Percentiles rank a stretch among this genome's conserved stretches.
Conservation (phyloP, 768 basidiomycete species). For the Lactarius psammicola region DNA sequence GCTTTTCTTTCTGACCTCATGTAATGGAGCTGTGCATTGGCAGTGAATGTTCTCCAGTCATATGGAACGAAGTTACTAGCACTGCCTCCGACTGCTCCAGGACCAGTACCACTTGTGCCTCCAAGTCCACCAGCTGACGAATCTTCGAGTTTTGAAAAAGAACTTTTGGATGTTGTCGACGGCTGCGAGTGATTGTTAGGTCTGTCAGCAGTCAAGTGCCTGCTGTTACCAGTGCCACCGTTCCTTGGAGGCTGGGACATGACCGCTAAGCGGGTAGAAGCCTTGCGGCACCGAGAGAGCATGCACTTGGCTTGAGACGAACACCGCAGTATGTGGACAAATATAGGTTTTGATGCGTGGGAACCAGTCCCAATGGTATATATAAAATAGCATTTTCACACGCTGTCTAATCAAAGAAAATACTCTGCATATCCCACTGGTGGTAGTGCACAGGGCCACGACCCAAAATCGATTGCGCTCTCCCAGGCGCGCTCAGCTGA, state of each 20-base stretch:
- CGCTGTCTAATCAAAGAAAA: slow-evolving; percentile 17
- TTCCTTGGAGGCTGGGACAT: neutral
- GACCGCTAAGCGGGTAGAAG: neutral
- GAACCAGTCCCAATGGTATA: neutral
- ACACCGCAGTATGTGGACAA: neutral
- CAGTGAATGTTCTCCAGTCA: slow-evolving; percentile 16
- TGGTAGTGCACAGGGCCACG: slow-evolving; percentile 43
- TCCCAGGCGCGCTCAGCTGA: slow-evolving; percentile 52
- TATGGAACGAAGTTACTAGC: neutral
- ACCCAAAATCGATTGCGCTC: slow-evolving; percentile 41
- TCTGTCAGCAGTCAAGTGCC: neutral
- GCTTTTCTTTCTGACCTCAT: slow-evolving; percentile 21
- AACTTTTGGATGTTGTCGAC: neutral
- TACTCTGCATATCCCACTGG: slow-evolving; percentile 26
- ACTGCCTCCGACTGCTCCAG: neutral
- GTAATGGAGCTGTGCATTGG: slow-evolving; percentile 22
- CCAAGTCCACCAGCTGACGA: neutral
- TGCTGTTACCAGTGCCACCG: neutral
- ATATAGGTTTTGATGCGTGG: slow-evolving; percentile 5
- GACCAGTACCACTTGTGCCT: neutral
- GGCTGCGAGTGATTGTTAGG: neutral
- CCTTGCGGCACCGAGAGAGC: slow-evolving; percentile 1
- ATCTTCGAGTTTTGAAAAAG: neutral
- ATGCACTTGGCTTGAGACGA: neutral
- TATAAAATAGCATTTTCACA: slow-evolving; percentile 11